These are phyloP conservation scores for Murraya koenigii DNA, from an alignment of 345 rosid genomes.

Conservation along the genomic window DNA sequence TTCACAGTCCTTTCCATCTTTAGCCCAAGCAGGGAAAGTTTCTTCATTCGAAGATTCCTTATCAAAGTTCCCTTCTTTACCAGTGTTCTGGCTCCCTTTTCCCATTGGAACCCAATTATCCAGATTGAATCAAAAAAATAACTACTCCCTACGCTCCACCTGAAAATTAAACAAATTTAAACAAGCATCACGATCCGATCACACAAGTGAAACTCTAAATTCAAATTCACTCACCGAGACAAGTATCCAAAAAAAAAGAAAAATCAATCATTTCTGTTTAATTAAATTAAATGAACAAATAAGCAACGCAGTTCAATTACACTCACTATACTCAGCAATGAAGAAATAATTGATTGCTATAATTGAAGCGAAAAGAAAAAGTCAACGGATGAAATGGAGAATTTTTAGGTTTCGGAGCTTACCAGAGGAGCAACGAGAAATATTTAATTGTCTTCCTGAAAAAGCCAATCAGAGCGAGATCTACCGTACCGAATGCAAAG, in stretches of 20 bases:
- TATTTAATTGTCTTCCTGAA: not conserved
- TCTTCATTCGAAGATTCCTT: conserved; percentile 21
- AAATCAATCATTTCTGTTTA: not conserved
- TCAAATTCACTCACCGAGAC: not conserved
- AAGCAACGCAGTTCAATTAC: not conserved
- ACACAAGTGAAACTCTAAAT: not conserved
- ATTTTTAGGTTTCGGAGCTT: not conserved
- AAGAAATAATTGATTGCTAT: not conserved
- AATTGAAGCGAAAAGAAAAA: not conserved
- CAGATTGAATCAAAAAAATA: not conserved
- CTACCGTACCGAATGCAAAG: conserved; percentile 6
- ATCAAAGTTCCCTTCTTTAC: conserved; percentile 24
- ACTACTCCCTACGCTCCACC: not conserved
- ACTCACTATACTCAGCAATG: not conserved
- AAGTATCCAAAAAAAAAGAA: not conserved
- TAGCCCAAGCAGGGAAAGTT: conserved; percentile 71
- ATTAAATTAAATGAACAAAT: not conserved
- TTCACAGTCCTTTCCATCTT: conserved; percentile 55
- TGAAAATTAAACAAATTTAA: not conserved
- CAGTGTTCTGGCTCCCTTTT: conserved; percentile 55
- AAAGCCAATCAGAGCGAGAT: conserved; percentile 10
- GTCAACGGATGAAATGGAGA: not conserved
- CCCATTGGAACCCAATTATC: conserved; percentile 45
- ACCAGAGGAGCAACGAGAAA: conserved; percentile 1
- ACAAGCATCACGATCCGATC: not conserved